phyloP scores from a whole-genome alignment of 176 grass and related monocot species.

The Pontederia crassipes region DNA sequence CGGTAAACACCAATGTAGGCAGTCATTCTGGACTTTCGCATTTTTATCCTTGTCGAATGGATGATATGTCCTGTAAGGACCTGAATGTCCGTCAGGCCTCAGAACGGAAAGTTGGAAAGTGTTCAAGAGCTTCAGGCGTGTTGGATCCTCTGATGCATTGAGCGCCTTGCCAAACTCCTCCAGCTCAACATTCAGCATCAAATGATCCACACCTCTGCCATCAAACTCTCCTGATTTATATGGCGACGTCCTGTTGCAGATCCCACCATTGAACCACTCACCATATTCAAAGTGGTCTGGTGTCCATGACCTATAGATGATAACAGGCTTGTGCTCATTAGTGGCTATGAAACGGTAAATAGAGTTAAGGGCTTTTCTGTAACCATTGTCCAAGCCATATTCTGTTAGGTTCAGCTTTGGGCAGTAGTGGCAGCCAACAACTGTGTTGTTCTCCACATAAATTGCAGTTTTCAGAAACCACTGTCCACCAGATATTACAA shows the following conservation, averaged over 20 bases:
- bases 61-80: conserved; percentile 56
- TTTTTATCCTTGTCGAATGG: conserved; percentile 32
- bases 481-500: conserved; percentile 68
- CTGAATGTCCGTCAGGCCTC: conserved; percentile 65
- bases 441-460: conserved; percentile 45
- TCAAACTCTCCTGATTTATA: conserved; percentile 38
- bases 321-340: conserved; percentile 40
- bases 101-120: conserved; percentile 58
- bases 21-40: conserved; percentile 54
- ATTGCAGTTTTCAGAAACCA: conserved; percentile 82
- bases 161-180: conserved; percentile 50
- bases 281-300: conserved; percentile 71
- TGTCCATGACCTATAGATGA: conserved; percentile 67
- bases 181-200: conserved; percentile 53
- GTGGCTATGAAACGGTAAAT: conserved; percentile 51
- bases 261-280: conserved; percentile 67
- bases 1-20: conserved; percentile 90
- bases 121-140: conserved; percentile 51
- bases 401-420: conserved; percentile 51
- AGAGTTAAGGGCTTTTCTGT: conserved; percentile 28
- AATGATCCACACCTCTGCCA: conserved; percentile 29
- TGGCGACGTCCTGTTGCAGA: conserved; percentile 52
- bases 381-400: conserved; percentile 25
- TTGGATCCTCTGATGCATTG: background rate
- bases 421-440: conserved; percentile 67